These are phyloP conservation scores for Coprinopsis cinerea DNA, from an alignment of 768 basidiomycete genomes.

Conservation along the genomic window DNA sequence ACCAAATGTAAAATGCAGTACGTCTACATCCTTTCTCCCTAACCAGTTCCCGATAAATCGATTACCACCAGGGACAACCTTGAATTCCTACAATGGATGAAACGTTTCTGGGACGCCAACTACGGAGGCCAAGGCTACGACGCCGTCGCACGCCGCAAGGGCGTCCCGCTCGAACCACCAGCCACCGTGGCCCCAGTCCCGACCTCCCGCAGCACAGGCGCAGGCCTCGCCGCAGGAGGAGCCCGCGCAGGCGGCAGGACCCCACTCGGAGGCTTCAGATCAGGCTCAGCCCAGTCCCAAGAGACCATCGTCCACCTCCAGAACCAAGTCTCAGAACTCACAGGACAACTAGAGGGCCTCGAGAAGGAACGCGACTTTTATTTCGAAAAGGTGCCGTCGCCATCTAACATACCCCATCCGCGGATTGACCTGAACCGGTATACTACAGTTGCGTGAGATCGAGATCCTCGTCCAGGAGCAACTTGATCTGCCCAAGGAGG, in stretches of 20 bases:
- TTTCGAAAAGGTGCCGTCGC: slow-evolving; percentile 76
- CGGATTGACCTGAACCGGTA: neutral
- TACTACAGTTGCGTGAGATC: slow-evolving; percentile 79
- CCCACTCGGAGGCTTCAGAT: slow-evolving; percentile 62
- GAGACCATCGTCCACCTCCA: slow-evolving; percentile 67
- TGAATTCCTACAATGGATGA: slow-evolving; percentile 97
- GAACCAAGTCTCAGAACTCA: slow-evolving; percentile 76
- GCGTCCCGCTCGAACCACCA: slow-evolving; percentile 68
- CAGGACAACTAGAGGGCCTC: slow-evolving; percentile 75
- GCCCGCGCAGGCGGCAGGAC: slow-evolving; percentile 63
- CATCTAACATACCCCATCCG: neutral
- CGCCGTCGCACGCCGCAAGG: slow-evolving; percentile 73
- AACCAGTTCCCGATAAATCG: neutral
- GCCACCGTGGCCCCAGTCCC: slow-evolving; percentile 71
- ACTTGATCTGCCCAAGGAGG: slow-evolving; percentile 51
- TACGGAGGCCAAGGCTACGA: slow-evolving; percentile 87
- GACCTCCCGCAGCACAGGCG: slow-evolving; percentile 29
- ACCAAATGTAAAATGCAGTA: slow-evolving; percentile 99
- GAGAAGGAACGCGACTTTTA: slow-evolving; percentile 99
- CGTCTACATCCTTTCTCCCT: slow-evolving; percentile 32
- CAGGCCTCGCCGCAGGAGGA: slow-evolving; percentile 20
- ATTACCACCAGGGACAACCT: slow-evolving; percentile 73
- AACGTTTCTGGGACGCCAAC: slow-evolving; percentile 92
- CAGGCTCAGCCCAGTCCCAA: slow-evolving; percentile 59
- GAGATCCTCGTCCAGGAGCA: slow-evolving; percentile 90